Conservation (phyloP, 2,329 filamentous ascomycete species). For the Akanthomyces lecanii region DNA sequence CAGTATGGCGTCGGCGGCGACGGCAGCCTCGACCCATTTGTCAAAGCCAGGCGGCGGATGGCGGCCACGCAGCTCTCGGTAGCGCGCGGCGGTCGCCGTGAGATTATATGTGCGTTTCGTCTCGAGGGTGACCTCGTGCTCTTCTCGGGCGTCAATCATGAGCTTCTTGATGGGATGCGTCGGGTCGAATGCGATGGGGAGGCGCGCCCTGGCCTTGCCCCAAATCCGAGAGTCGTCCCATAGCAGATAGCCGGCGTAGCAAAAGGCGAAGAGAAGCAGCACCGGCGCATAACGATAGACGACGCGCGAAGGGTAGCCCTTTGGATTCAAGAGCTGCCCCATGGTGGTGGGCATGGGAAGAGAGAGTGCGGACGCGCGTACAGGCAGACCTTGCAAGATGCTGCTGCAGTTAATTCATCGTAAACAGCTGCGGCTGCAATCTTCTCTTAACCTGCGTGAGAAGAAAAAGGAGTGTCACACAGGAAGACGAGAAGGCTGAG, state of each 20-base stretch:
- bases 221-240: conserved; percentile 28
- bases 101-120: conserved; percentile 45
- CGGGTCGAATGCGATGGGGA: conserved; percentile 23
- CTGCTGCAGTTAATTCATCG: too few relatives aligned
- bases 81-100: conserved; percentile 48
- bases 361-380: neutral
- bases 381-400: neutral
- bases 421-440: too few relatives aligned
- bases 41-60: conserved; percentile 63
- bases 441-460: too few relatives aligned
- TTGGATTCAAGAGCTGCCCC: neutral
- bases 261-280: conserved; percentile 23
- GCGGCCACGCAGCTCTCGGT: conserved; percentile 52
- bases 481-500: too few relatives aligned
- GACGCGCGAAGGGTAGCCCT: conserved; percentile 26
- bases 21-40: conserved; percentile 53
- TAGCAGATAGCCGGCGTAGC: conserved; percentile 29
- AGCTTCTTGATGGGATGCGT: conserved; percentile 49
- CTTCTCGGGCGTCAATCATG: conserved; percentile 42
- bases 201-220: conserved; percentile 21
- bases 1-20: conserved; percentile 48
- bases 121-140: conserved; percentile 38
- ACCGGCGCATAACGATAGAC: conserved; percentile 28
- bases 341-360: neutral
- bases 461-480: too few relatives aligned